These are phyloP conservation scores for Protomyces macrosporus DNA, from an alignment of 1,139 yeast species.

Conservation along the genomic window DNA sequence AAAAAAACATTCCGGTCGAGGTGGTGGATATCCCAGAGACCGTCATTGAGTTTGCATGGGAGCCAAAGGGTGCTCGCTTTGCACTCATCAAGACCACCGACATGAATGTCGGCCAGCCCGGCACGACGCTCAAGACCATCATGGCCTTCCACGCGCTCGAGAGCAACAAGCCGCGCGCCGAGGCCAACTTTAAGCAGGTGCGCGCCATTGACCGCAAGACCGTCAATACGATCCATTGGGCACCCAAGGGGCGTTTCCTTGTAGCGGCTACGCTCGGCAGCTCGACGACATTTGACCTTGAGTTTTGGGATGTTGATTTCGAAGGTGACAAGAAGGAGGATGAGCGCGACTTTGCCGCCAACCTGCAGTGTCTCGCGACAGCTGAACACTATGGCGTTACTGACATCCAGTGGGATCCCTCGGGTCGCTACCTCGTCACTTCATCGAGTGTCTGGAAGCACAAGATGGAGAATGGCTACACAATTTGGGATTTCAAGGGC, in stretches of 20 bases:
- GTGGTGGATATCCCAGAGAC: slow-evolving; percentile 89
- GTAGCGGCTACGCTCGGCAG: slow-evolving; percentile 68
- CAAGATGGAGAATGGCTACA: slow-evolving; percentile 81
- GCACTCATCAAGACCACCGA: slow-evolving; percentile 58
- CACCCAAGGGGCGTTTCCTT: slow-evolving; percentile 89
- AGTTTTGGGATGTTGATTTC: slow-evolving; percentile 79
- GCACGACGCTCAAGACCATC: slow-evolving; percentile 47
- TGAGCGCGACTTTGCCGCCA: slow-evolving; percentile 49
- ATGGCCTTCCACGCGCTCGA: slow-evolving; percentile 83
- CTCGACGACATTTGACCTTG: slow-evolving; percentile 57
- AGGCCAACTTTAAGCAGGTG: slow-evolving; percentile 56
- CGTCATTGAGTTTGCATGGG: slow-evolving; percentile 89
- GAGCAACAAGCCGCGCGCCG: slow-evolving; percentile 42
- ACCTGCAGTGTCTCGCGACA: slow-evolving; percentile 58
- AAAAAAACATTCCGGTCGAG: slow-evolving; percentile 91
- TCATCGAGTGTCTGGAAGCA: slow-evolving; percentile 88
- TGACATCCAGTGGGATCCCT: slow-evolving; percentile 88
- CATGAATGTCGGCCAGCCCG: slow-evolving; percentile 31
- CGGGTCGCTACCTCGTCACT: slow-evolving; percentile 83
- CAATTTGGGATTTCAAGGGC: slow-evolving; percentile 80
- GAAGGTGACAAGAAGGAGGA: slow-evolving; percentile 57
- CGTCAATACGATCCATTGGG: slow-evolving; percentile 74
- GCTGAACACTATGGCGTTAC: slow-evolving; percentile 75
- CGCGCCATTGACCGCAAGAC: slow-evolving; percentile 58
- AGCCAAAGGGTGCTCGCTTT: slow-evolving; percentile 85